phyloP scores from a whole-genome alignment of 2,329 filamentous ascomycete genomes.

The Diaporthe capsici region DNA sequence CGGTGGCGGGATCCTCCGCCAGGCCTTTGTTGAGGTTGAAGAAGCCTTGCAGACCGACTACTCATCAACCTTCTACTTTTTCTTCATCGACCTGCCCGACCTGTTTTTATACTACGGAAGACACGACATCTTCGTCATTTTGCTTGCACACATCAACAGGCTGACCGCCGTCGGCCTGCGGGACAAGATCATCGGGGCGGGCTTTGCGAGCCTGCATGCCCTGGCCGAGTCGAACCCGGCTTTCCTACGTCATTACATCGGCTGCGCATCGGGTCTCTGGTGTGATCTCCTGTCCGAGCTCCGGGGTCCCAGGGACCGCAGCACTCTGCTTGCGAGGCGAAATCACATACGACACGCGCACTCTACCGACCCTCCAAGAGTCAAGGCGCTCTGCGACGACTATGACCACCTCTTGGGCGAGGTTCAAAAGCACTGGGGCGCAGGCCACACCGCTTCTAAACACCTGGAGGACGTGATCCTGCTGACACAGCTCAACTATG shows the following conservation, averaged over 20 bases:
- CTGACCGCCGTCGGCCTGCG: conserved; percentile 40
- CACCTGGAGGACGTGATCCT: conserved; percentile 42
- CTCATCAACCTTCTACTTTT: conserved; percentile 42
- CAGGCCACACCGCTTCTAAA: conserved; percentile 36
- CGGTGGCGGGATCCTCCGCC: conserved; percentile 42
- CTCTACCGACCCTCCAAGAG: conserved; percentile 12
- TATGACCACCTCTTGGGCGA: conserved; percentile 40
- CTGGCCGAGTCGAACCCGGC: conserved; percentile 39
- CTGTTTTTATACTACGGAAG: conserved; percentile 41
- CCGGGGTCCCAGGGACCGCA: conserved; percentile 40
- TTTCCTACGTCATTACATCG: conserved; percentile 40
- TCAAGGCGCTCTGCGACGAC: conserved; percentile 36
- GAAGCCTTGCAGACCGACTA: conserved; percentile 43
- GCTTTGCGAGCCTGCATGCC: conserved; percentile 41
- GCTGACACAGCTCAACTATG: conserved; percentile 41
- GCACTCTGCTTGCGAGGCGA: conserved; percentile 42
- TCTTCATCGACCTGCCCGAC: conserved; percentile 43
- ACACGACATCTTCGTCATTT: conserved; percentile 42
- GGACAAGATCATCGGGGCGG: conserved; percentile 40
- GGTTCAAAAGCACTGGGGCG: conserved; percentile 35
- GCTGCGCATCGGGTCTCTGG: conserved; percentile 43
- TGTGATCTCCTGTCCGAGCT: conserved; percentile 41
- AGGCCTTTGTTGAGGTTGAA: conserved; percentile 43
- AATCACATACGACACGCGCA: conserved; percentile 42
- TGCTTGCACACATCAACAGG: conserved; percentile 42